Evolutionary conservation across 805 yeast species (phyloP), one percentile per base, ranked within the genome.

Genomic region (Suhomyces kilbournensis): DNA sequence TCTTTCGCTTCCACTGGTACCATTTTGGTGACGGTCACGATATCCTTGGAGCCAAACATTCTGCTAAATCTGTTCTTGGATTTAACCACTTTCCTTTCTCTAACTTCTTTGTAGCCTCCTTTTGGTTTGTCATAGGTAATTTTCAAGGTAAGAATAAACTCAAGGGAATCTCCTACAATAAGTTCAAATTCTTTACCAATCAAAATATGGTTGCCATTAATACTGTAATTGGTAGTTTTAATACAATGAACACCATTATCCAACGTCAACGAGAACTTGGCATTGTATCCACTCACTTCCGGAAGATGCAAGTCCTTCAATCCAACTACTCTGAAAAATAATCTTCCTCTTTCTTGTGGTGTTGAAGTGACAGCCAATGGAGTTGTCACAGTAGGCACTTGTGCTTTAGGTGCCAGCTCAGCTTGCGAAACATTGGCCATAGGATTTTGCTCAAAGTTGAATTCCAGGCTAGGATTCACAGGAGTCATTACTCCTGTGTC

Each of bases 191-290:
- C 97, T 62, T 88, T 90, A 46, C 79, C 79, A 49, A 89, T 70
- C 9, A 69, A 53, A 34, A 77, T 68, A 30, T 60, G 60, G 17
- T 65, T 57, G n/a, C 61, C 49, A 3, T 63, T 59, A 50, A 80
- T 57, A 22, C 62, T 60, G 59, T 78, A 77, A 66, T 78, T 75
- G 7, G 84, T 80, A 0, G 96, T 90, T 35, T 84, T 80, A 46
- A 89, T 79, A 53, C 89, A 80, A 63, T 91, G 96, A 38, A 83
- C 82, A 5, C 96, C 96, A 64, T 91, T 91, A 65, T 91, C 97
- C 50, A 86, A 69, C 4, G 82, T 78, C 17, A 84, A 57, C 49
- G 79, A 75, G 63, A 82, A 78, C 51, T 75, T 72, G 0, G 82
- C 84, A 17, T 78, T 68, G 47, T 78, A 78, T 7, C 66, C 64